A percentile compares a stretch with the other conserved stretches of the same genome.
Evolutionary conservation across 345 rosid genomes (phyloP).

Genomic region (Durio zibethinus): DNA sequence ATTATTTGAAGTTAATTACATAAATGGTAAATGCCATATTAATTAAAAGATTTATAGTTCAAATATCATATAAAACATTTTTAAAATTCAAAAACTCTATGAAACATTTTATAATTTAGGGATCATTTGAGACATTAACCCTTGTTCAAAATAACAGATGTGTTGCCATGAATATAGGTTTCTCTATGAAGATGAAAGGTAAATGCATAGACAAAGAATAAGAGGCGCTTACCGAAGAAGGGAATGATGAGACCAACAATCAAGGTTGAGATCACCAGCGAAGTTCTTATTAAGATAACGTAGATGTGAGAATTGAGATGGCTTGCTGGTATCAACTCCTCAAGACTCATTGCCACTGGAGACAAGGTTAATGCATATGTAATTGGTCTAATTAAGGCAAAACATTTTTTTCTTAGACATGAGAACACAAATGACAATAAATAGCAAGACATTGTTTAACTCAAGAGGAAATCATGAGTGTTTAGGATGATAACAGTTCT

Average conservation of each 20-base stretch:
- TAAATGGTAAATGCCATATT: too few species aligned
- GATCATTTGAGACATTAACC: too few species aligned
- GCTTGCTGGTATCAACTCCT: constrained; percentile 72
- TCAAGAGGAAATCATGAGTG: neutral
- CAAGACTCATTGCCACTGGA: constrained; percentile 91
- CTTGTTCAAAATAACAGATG: neutral
- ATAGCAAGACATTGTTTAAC: neutral
- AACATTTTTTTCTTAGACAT: constrained; percentile 21
- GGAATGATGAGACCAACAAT: constrained; percentile 73
- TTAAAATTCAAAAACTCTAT: too few species aligned
- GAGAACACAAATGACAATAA: neutral
- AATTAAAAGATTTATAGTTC: too few species aligned
- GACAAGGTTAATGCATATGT: constrained; percentile 78
- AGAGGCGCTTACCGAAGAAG: constrained; percentile 59
- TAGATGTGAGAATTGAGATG: constrained; percentile 52
- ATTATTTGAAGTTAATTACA: too few species aligned
- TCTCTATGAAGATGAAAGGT: neutral
- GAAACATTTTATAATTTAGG: too few species aligned
- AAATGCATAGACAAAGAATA: neutral
- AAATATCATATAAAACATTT: too few species aligned
- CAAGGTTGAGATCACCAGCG: constrained; percentile 67
- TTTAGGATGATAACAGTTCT: neutral
- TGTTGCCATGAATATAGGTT: neutral
- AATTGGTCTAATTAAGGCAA: constrained; percentile 40
- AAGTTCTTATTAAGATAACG: constrained; percentile 62